Evolutionary conservation across 805 yeast genomes (phyloP), one percentile per base, ranked within the genome.

Genomic region (Saccharomyces jurei): DNA sequence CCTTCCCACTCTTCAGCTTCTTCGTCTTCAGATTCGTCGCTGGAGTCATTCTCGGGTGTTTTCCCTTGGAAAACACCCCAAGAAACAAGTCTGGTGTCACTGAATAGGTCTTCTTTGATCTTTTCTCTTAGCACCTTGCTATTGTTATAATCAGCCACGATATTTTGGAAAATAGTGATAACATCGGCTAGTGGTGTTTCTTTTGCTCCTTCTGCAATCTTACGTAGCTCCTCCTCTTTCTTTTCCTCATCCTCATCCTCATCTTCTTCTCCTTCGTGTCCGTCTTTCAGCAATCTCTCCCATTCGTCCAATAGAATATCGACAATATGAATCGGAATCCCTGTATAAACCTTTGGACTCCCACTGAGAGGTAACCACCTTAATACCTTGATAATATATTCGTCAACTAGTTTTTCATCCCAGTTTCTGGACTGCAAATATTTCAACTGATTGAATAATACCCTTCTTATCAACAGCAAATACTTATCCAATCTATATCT

Each of bases 241-340:
- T 71, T 73, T 46, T 69, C 73, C 22, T 71, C 75, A 10, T 74
- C 75, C 4, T 68, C 76, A 22, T 66, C 71, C 9, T 74, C 76
- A 1, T 75, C 78, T 4, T 75, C 81, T 8, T 73, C 78, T 4
- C 75, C 81, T 8, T 73, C 75, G 52, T 73, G 65, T 6, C 75
- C 79, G 41, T 73, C 77, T 58, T 81, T 81, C 53, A 85, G 66
- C 2, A 84, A 80, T 58, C 78, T 78, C 64, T 87, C 96, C 56
- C 92, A 71, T 71, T 92, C 99, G 61, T 90, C 97, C 41, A 87
- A 69, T 66, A 81, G 83, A 6, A 94, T 82, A 71, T 94, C 98
- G 56, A 87, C 77, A 46, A 92, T 70, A 73, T 92, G 99, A 67
- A 87, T 81, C 17, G 96, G 84, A 52, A 94, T 77, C 26, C 94